These are phyloP conservation scores for Linum lewisii DNA, from an alignment of 345 rosid species.

Conservation along the genomic window DNA sequence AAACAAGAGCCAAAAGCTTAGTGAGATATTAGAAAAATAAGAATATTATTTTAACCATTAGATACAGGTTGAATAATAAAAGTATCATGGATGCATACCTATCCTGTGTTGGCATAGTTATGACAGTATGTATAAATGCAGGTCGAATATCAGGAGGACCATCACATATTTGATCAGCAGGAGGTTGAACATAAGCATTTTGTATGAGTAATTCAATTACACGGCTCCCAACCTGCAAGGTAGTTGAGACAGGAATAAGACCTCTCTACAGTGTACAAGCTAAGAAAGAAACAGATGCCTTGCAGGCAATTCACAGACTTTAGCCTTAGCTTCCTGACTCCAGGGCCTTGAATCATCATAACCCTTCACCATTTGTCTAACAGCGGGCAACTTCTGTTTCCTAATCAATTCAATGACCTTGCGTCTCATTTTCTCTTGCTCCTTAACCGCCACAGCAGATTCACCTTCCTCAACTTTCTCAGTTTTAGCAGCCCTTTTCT, in stretches of 20 bases:
- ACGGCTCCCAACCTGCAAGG: conserved; percentile 81
- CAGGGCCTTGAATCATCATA: conserved; percentile 67
- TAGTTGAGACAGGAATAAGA: conserved; percentile 11
- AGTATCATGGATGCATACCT: conserved; percentile 33
- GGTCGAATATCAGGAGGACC: conserved; percentile 80
- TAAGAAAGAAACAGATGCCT: not conserved
- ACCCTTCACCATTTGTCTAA: conserved; percentile 62
- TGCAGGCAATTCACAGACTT: conserved; percentile 44
- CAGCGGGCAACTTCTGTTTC: conserved; percentile 73
- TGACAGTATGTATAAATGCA: conserved; percentile 73
- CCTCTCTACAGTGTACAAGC: not conserved
- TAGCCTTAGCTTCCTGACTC: conserved; percentile 63
- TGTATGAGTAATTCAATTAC: conserved; percentile 68
- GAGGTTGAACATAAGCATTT: conserved; percentile 82
- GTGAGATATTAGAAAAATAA: conserved; percentile 8
- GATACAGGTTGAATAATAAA: conserved; percentile 7
- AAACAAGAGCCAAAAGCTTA: conserved; percentile 8
- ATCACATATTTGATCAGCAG: conserved; percentile 50
- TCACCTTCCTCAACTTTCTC: conserved; percentile 32
- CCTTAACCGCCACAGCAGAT: conserved; percentile 30
- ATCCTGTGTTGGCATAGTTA: conserved; percentile 35
- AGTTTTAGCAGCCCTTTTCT: conserved; percentile 31
- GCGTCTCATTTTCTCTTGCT: conserved; percentile 59
- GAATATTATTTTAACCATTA: not conserved
- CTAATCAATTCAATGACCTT: conserved; percentile 67